Evolutionary conservation across 2,329 filamentous ascomycete genomes (phyloP), one percentile per base, ranked within the genome.

Genomic region (Fusarium nelsonii): DNA sequence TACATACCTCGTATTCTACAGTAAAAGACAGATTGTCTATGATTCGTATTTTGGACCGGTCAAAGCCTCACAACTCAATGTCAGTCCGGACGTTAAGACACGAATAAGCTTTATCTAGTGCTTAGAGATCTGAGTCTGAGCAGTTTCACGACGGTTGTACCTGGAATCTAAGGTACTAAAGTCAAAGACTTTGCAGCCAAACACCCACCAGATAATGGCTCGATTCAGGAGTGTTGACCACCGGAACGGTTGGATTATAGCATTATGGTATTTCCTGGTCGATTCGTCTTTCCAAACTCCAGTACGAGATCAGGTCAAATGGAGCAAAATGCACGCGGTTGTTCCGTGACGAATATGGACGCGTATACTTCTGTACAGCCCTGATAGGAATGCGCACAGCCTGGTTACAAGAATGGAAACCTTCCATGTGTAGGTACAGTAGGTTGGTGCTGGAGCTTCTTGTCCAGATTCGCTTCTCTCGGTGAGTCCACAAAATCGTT

Each of bases 361-460:
- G 61, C 65, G 65, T 66, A 66, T 54, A 57, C 20, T 8, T 33
- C 48, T 28, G 48, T 50, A 50, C 54, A 69, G 60, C 48, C 65
- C 60, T 66, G 65, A 54, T 33, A 62, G 52, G 48, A 63, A 53
- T 65, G 49, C 46, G 41, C 66, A 69, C 65, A 63, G 65, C 60
- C 64, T 60, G 36, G 28, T 16, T 41, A n/a, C 23, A 45, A 33
- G 51, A 50, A 66, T 34, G 43, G 28, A 51, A 41, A 43, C 16
- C 23, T 23, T n/a, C n/a, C n/a, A n/a, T n/a, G n/a, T n/a, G n/a
- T n/a, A n/a, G n/a, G 4, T 23, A 23, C 23, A 23, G 23, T 23
- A 23, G 23, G n/a, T 63, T 18, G 20, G 33, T 50, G 34, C 20
- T 37, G 23, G 46, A 33, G n/a, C 44, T 20, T 33, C n/a, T 46